phyloP scores from a whole-genome alignment of 2,329 filamentous ascomycete genomes.

The Trichoderma sp. region DNA sequence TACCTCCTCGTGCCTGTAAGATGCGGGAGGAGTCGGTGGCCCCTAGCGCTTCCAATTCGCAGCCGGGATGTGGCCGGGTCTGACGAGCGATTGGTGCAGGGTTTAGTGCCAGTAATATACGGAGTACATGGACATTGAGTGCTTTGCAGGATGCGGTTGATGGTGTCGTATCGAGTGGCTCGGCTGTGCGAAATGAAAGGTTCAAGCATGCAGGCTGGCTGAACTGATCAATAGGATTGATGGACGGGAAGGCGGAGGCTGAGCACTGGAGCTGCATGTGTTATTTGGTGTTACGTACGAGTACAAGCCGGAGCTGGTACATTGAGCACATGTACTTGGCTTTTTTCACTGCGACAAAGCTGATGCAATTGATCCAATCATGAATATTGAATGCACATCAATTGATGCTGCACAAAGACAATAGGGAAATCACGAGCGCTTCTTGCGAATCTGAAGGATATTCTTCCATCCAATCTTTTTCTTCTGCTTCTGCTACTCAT shows the following conservation, averaged over 20 bases:
- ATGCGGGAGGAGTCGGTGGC: conserved; percentile 5
- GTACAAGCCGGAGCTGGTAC: background rate
- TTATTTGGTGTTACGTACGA: background rate
- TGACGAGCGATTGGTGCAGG: background rate
- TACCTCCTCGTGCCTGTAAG: background rate
- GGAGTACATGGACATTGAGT: background rate
- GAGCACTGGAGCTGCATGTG: background rate
- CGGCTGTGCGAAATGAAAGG: conserved; percentile 20
- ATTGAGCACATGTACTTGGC: background rate
- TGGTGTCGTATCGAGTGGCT: background rate
- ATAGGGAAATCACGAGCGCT: background rate
- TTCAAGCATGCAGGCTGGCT: background rate
- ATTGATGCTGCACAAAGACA: background rate
- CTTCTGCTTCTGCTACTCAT: too few species aligned
- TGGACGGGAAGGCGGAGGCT: background rate
- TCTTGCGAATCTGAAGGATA: background rate
- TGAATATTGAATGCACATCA: background rate
- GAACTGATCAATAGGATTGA: background rate
- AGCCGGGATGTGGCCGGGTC: conserved; percentile 1
- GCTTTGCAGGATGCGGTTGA: background rate
- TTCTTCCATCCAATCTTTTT: background rate
- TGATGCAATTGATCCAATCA: background rate
- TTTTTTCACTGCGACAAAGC: background rate
- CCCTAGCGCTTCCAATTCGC: background rate
- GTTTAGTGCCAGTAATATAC: background rate